Base-by-base conservation (phyloP, 139 green algal genomes). In the Marvania coccoides region DNA sequence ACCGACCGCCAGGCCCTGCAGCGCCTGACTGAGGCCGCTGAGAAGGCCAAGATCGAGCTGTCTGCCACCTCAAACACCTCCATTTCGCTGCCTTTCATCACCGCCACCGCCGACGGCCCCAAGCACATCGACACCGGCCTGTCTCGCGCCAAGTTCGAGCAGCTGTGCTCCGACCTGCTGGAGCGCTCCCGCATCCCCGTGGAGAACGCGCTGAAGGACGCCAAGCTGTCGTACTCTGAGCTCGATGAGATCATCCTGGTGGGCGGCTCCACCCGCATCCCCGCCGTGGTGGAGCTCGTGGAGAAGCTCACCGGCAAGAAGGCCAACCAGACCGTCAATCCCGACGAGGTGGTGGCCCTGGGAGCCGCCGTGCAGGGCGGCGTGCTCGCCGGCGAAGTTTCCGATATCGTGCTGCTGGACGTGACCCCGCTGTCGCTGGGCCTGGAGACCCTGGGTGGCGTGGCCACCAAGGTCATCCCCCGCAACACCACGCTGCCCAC, bases 21-120 rank as follows among this genome's bases (percentile, higher is more conserved):
- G 86, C 83, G 90, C 29, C 76, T 99, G 58, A 98, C 89, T 1
- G 94, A 99, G 85, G 85, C 94, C 9, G 90, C 92, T 12, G 94
- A 99, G 90, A 99, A 99, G 89, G 92, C 94, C 64, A 99, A 99
- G 90, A 96, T 97, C 60, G 94, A 99, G 89, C 88, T 99, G 42
- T 94, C 83, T 1, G 75, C 76, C 23, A 64, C 90, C 23, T 71
- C 69, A 23, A 57, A 93, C 72, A 96, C 90, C 31, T 74, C 47
- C 74, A 97, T 99, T 80, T 96, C 90, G 69, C 81, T 99, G 68
- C 94, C 94, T 63, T 99, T 99, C 89, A 99, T 99, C 83, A 99
- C 94, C 36, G 94, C 94, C 58, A 98, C 94, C 34, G 87, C 92
- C 19, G 92, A 98, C 8, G 94, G 94, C 28, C 94, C 94, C 67